Base-by-base conservation (phyloP, 345 rosid genomes). In the Eucalyptus urophylla region DNA sequence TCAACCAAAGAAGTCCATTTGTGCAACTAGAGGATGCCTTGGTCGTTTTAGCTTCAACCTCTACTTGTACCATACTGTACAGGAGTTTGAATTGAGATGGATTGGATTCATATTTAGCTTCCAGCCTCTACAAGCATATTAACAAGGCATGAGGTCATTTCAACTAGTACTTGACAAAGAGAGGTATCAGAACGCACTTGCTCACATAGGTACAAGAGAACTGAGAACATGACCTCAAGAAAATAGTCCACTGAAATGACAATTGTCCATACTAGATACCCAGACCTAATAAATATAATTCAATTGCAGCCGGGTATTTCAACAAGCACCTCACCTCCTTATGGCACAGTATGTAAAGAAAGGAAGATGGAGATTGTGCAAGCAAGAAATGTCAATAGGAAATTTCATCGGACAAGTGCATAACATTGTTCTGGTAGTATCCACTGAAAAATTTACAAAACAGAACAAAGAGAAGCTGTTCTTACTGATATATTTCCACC, bases 1-100 rank as follows among this genome's bases (percentile, higher is more conserved):
- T 97, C 88, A 98, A 89, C 99, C 99, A 98, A 91, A 98, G 99
- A 91, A 98, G 97, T 88, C 99, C 99, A 89, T 95, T 97, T 89
- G 98, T 95, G 93, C 98, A 98, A 87, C 99, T 97, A 86, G 99
- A 96, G 54, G 99, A 97, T 88, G 92, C 94, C 90, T 95, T 96
- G 8, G 98, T 96, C 15, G 96, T 95, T 90, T 95, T 95, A 69
- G 96, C 94, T 87, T 93, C 96, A 89, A 97, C 92, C 94, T 97
- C 99, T 53, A 89, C 99, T 94, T 93, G 94, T 87, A 96, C 96
- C 95, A 96, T 89, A 86, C 94, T 93, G 95, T 95, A 97, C 93
- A 97, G 91, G 90, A 93, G 92, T 86, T 93, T 92, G 93, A 91
- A 96, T 87, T 95, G 92, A 44, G 94, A 86, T 7, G 99, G 96